Evolutionary conservation across 1,284 basidiomycete species (phyloP).

Genomic region (Ganoderma meredithae): DNA sequence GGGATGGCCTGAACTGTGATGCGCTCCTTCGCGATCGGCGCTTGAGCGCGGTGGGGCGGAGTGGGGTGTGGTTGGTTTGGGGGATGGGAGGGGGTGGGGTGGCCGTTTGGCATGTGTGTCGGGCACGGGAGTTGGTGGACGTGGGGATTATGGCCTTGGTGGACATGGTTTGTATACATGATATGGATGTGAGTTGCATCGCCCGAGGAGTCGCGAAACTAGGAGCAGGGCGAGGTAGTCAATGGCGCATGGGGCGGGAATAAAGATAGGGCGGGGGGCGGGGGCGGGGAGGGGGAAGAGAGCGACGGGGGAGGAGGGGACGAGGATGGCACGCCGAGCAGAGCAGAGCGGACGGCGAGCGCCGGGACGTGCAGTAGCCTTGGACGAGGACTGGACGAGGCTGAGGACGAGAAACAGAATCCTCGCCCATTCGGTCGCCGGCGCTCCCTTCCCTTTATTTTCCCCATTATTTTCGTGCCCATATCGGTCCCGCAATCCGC

Average conservation of each 20-base stretch:
- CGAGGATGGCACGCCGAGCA: conserved; percentile 32
- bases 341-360: conserved; percentile 29
- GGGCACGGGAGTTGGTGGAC: conserved; percentile 39
- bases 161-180: conserved; percentile 71
- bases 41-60: conserved; percentile 35
- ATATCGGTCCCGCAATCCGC: conserved; percentile 33
- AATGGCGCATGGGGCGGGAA: conserved; percentile 35
- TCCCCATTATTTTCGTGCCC: conserved; percentile 22
- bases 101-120: conserved; percentile 43
- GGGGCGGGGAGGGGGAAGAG: conserved; percentile 22
- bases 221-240: conserved; percentile 40
- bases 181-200: conserved; percentile 62
- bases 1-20: conserved; percentile 74
- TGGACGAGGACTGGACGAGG: conserved; percentile 12
- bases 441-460: conserved; percentile 28
- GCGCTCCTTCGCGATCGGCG: conserved; percentile 56
- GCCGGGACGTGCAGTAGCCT: conserved; percentile 29
- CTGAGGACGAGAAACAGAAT: conserved; percentile 30
- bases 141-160: conserved; percentile 51
- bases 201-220: conserved; percentile 41
- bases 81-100: conserved; percentile 34
- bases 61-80: conserved; percentile 37
- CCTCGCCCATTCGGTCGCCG: conserved; percentile 7
- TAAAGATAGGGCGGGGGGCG: conserved; percentile 30
- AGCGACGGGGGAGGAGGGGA: conserved; percentile 19